Conservation (phyloP, 352 stramenopile genomes). For the Phytophthora ohioensis region DNA sequence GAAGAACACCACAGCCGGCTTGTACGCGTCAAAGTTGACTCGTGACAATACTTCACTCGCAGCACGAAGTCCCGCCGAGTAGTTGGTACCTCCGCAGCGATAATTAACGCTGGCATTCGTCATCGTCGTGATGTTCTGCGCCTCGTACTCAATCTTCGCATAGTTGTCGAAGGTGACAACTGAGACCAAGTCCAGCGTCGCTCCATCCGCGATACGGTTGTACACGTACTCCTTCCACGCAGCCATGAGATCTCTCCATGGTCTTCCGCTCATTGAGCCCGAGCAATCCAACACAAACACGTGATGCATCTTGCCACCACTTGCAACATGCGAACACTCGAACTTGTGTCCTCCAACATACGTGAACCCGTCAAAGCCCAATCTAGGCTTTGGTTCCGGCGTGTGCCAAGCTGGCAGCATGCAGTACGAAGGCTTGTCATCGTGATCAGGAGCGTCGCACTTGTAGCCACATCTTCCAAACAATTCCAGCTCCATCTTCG, state of each 20-base stretch:
- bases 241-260: conserved; percentile 66
- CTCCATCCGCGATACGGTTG: conserved; percentile 67
- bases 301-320: conserved; percentile 69
- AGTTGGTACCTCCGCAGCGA: conserved; percentile 62
- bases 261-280: conserved; percentile 71
- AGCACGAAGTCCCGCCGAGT: conserved; percentile 53
- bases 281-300: conserved; percentile 86
- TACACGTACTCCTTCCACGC: conserved; percentile 73
- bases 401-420: conserved; percentile 76
- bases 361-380: conserved; percentile 52
- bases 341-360: conserved; percentile 80
- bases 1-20: conserved; percentile 82
- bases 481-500: conserved; percentile 56
- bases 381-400: conserved; percentile 31
- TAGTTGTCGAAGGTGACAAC: conserved; percentile 72
- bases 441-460: conserved; percentile 75
- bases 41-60: conserved; percentile 80
- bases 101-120: conserved; percentile 37
- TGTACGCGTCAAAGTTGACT: conserved; percentile 63
- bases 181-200: conserved; percentile 71
- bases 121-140: conserved; percentile 57
- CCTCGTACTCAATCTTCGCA: conserved; percentile 61
- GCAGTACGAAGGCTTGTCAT: conserved; percentile 65
- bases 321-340: conserved; percentile 68
- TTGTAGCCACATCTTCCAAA: conserved; percentile 82